Base-by-base conservation (phyloP, 139 green algal genomes). In the Gonium pectorale region DNA sequence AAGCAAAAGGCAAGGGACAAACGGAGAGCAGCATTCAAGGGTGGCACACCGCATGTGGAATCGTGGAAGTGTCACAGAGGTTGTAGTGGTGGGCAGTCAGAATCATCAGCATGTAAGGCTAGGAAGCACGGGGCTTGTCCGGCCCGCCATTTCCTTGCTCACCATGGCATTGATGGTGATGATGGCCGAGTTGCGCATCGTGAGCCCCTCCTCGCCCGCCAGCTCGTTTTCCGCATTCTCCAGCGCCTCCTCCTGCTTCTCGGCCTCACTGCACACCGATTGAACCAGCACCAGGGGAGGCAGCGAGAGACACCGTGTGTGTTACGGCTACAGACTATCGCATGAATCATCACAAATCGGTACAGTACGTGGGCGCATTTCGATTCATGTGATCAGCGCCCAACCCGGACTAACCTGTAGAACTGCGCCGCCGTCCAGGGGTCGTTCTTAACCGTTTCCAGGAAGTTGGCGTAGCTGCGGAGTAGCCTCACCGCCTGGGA, bases 361-460 rank as follows among this genome's bases (percentile, higher is more conserved):
- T n/a, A n/a, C n/a, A n/a, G n/a, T n/a, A n/a, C n/a, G n/a, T n/a
- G n/a, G n/a, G n/a, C n/a, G n/a, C n/a, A n/a, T n/a, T n/a, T n/a
- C n/a, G n/a, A n/a, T n/a, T n/a, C n/a, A n/a, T n/a, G n/a, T n/a
- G n/a, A n/a, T n/a, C n/a, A n/a, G n/a, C n/a, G n/a, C n/a, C n/a
- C n/a, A n/a, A n/a, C n/a, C n/a, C n/a, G n/a, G n/a, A n/a, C 81
- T 59, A 44, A 83, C 83, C 41, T 66, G 62, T 83, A 73, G 67
- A 83, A 88, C 56, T 79, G 64, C 46, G 83, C 72, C 7, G 88
- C 88, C 29, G 66, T 79, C 89, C 89, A 92, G 7, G 86, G 86
- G 79, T 90, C 89, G 62, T 91, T 90, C 49, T 88, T 88, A 15
- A 87, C 80, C 11, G 63, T 62, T 52, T 89, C 85, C 85, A 89